Conservation (phyloP, 306 rosid species). For the Sindora glabra region DNA sequence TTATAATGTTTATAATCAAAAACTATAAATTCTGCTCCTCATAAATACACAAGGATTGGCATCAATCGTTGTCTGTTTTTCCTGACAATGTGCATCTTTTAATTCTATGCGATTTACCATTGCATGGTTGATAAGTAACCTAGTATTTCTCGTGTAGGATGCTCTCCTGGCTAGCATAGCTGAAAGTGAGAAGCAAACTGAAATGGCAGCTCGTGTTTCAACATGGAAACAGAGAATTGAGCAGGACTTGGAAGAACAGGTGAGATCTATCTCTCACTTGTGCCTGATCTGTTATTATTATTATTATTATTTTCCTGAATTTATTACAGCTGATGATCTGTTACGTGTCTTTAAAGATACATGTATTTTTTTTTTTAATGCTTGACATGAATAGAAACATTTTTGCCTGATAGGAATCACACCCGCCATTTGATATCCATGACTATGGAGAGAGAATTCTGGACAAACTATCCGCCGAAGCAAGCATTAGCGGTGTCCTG, state of each 20-base stretch:
- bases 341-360: neutral
- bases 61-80: neutral
- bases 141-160: slow-evolving; percentile 35
- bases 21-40: too few relatives aligned
- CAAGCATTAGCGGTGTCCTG: slow-evolving; percentile 25
- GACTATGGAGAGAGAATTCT: slow-evolving; percentile 64
- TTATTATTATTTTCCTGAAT: neutral
- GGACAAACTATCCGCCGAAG: slow-evolving; percentile 54
- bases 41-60: neutral
- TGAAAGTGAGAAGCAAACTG: slow-evolving; percentile 81
- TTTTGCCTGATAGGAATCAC: slow-evolving; percentile 51
- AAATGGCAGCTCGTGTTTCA: slow-evolving; percentile 76
- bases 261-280: slow-evolving; percentile 22
- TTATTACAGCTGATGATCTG: neutral
- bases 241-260: slow-evolving; percentile 84
- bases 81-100: neutral
- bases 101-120: neutral
- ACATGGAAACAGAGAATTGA: slow-evolving; percentile 92
- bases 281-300: neutral
- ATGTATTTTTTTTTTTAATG: neutral
- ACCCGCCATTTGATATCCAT: slow-evolving; percentile 76
- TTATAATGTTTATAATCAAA: neutral
- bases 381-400: slow-evolving; percentile 14
- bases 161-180: slow-evolving; percentile 87
- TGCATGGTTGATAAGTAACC: slow-evolving; percentile 3